Conservation (phyloP, 2,329 filamentous ascomycete genomes). For the Alternaria sp. region DNA sequence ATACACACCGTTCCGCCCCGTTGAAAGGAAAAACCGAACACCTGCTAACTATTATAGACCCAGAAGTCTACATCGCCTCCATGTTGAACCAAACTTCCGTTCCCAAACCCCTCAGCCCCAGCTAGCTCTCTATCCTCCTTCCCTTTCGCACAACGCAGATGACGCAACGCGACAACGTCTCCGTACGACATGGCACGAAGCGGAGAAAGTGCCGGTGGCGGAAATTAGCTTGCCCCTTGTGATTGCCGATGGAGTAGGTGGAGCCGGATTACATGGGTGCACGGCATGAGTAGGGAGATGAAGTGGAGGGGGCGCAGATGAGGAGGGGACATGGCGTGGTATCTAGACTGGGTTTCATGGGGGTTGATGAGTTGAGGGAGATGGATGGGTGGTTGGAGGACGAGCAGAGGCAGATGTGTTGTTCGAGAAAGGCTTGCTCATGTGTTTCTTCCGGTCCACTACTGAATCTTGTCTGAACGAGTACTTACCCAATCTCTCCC, state of each 20-base stretch:
- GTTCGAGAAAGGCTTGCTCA: too few relatives aligned
- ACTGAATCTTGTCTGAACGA: accelerated
- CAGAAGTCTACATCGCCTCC: too few relatives aligned
- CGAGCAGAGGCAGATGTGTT: too few relatives aligned
- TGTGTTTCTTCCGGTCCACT: accelerated
- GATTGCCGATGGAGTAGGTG: not conserved
- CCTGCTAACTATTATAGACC: too few relatives aligned
- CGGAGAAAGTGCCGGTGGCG: not conserved
- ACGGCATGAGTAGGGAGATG: not conserved
- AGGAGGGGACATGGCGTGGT: not conserved
- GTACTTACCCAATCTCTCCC: too few relatives aligned
- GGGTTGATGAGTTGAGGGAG: too few relatives aligned
- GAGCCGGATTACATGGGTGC: not conserved
- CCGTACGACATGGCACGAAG: not conserved
- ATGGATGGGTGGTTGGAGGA: too few relatives aligned
- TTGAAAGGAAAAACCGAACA: not conserved
- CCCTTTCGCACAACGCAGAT: not conserved
- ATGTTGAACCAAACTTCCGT: not conserved
- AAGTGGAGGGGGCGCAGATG: not conserved
- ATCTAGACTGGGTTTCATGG: too few relatives aligned
- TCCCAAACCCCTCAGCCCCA: not conserved
- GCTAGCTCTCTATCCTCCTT: not conserved
- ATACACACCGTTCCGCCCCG: not conserved
- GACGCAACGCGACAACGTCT: not conserved
- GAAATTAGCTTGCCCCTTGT: not conserved